phyloP scores from a whole-genome alignment of 805 yeast species.

The Sugiyamaella chiloensis region DNA sequence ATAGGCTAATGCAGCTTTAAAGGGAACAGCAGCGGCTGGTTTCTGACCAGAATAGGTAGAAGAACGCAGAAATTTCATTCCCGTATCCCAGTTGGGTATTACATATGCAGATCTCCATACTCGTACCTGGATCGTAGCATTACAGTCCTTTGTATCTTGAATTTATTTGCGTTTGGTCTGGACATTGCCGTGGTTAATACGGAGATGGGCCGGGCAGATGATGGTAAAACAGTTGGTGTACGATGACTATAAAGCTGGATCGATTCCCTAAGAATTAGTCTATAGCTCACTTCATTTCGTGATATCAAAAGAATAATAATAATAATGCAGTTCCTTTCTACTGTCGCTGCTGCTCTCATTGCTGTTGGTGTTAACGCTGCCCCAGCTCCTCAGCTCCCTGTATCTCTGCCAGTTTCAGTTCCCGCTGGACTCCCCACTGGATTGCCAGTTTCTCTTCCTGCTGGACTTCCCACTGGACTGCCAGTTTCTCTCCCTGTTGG shows the following conservation, averaged over 20 bases:
- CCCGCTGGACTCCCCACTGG: neutral
- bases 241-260: neutral
- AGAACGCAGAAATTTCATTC: too few relatives aligned
- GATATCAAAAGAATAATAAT: too few relatives aligned
- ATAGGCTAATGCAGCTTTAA: neutral
- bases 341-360: conserved; percentile 15
- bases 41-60: too few relatives aligned
- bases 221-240: too few relatives aligned
- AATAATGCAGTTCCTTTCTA: conserved; percentile 19
- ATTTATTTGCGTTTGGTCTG: too few relatives aligned
- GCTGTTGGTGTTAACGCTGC: conserved; percentile 13
- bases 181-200: too few relatives aligned
- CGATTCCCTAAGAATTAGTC: neutral
- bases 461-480: neutral
- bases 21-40: too few relatives aligned
- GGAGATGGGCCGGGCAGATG: too few relatives aligned
- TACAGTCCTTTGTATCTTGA: too few relatives aligned
- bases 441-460: neutral
- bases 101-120: too few relatives aligned
- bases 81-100: too few relatives aligned
- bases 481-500: neutral
- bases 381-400: conserved; percentile 10
- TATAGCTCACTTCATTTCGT: neutral
- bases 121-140: too few relatives aligned
- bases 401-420: neutral